phyloP scores from a whole-genome alignment of 805 yeast genomes.

The Spathaspora arborariae region DNA sequence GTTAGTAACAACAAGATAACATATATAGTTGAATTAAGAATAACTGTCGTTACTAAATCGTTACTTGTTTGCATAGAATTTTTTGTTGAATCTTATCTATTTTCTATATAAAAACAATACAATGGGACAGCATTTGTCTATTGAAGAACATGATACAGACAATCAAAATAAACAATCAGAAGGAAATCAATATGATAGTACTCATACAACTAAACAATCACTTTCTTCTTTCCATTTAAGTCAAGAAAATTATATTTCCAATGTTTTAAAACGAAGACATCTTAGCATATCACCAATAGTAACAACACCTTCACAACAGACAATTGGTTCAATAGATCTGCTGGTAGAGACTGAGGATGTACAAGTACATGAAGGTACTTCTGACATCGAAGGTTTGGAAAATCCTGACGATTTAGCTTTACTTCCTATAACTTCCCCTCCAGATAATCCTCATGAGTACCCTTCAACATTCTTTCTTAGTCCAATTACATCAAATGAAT shows the following conservation, averaged over 20 bases:
- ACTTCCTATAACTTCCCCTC: constrained; percentile 9
- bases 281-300: not conserved
- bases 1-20: too few species aligned
- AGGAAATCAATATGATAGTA: not conserved
- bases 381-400: not conserved
- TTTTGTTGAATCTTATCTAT: too few species aligned
- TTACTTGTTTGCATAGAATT: too few species aligned
- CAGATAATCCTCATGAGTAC: constrained; percentile 8
- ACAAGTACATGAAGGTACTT: not conserved
- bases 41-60: too few species aligned
- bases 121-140: constrained; percentile 7
- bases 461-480: constrained; percentile 18
- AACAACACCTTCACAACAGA: not conserved
- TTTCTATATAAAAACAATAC: too few species aligned
- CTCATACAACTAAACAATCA: not conserved
- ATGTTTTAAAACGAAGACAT: not conserved
- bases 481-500: constrained; percentile 26
- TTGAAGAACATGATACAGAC: not conserved
- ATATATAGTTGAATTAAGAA: too few species aligned
- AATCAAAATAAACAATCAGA: not conserved
- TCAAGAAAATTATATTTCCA: constrained; percentile 3
- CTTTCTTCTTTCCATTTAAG: not conserved
- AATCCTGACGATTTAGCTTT: constrained; percentile 3
- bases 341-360: not conserved
- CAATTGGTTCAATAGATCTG: not conserved